These are phyloP conservation scores for Leptomonas pyrrhocoris DNA, from an alignment of 208 protist species.

Conservation along the genomic window DNA sequence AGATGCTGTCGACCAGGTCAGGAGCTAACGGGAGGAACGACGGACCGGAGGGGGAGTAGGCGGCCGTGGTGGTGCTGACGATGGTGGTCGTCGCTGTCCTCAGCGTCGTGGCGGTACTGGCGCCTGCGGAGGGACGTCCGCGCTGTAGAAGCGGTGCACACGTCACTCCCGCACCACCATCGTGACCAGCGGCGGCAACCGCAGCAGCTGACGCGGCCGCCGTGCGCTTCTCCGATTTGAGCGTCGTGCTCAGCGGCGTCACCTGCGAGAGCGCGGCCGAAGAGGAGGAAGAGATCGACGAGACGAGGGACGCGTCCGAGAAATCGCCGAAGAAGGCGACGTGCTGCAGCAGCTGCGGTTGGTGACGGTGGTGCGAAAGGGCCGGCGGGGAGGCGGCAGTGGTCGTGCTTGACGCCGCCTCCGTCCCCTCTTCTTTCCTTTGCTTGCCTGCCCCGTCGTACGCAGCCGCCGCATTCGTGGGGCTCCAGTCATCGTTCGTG, in stretches of 20 bases:
- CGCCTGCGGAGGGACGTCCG: too few relatives aligned
- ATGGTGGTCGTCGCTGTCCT: too few relatives aligned
- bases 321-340: conserved; percentile 9
- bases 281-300: conserved; percentile 3
- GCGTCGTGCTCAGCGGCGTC: neutral
- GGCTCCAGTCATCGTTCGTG: neutral
- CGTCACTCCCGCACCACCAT: too few relatives aligned
- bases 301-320: neutral
- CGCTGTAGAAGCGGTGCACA: too few relatives aligned
- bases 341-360: too few relatives aligned
- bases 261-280: neutral
- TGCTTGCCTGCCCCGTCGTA: neutral
- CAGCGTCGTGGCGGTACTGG: too few relatives aligned
- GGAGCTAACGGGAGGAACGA: neutral
- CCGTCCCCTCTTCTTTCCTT: neutral
- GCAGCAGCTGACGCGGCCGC: neutral
- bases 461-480: neutral
- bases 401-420: neutral
- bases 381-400: conserved; percentile 7
- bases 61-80: neutral
- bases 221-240: neutral
- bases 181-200: too few relatives aligned
- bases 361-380: too few relatives aligned
- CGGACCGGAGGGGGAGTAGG: neutral
- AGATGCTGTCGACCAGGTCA: neutral